Evolutionary conservation across 2,329 filamentous ascomycete genomes (phyloP).

Genomic region (Aspergillus quadrilineatus): DNA sequence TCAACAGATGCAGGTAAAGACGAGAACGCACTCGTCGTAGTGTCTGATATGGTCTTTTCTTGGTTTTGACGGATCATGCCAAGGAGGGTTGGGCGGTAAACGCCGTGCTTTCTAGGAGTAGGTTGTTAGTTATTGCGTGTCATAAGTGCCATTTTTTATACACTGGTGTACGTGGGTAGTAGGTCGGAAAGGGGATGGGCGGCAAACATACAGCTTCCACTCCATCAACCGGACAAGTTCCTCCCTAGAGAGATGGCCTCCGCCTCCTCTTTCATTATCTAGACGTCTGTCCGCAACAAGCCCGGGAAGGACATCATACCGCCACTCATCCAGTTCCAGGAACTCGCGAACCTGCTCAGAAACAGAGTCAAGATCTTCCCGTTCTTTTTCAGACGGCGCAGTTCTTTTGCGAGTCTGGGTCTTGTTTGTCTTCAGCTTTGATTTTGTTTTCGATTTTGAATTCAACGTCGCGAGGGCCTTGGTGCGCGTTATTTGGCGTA

Average conservation of each 20-base stretch:
- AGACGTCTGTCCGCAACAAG: conserved; percentile 19
- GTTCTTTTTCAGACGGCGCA: not conserved
- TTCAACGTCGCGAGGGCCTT: conserved; percentile 23
- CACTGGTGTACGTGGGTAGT: not conserved
- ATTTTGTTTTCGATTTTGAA: conserved; percentile 7
- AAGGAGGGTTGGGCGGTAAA: conserved; percentile 40
- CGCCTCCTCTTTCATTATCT: conserved; percentile 12
- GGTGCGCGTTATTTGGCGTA: conserved; percentile 24
- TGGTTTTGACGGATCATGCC: conserved; percentile 42
- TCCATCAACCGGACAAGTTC: conserved; percentile 41
- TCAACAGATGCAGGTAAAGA: not conserved
- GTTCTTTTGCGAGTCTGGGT: not conserved
- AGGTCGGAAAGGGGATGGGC: not conserved
- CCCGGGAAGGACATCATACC: conserved; percentile 37
- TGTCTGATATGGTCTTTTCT: conserved; percentile 25
- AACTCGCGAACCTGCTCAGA: conserved; percentile 27
- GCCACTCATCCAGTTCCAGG: conserved; percentile 37
- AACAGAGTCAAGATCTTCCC: not conserved
- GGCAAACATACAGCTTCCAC: conserved; percentile 44
- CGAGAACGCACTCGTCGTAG: conserved; percentile 29
- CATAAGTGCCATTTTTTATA: conserved; percentile 17
- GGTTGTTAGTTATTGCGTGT: not conserved
- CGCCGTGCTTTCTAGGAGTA: conserved; percentile 39
- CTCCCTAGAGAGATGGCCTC: conserved; percentile 32
- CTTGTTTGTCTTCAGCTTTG: conserved; percentile 10